Conservation (phyloP, 2,329 filamentous ascomycete species). For the Massarina eburnea region DNA sequence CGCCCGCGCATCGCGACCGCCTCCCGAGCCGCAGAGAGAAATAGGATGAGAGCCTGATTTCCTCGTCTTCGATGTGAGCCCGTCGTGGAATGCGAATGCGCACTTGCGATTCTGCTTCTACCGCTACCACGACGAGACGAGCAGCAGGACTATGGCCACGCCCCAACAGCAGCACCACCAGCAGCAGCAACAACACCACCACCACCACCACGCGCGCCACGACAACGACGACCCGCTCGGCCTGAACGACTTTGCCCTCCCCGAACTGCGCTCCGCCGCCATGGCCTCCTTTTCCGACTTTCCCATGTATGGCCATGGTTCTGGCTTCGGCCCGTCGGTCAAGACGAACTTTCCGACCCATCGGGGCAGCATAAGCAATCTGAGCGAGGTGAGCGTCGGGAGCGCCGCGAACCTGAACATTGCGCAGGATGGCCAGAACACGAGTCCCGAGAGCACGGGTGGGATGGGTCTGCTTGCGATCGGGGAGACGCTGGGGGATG, state of each 20-base stretch:
- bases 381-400: conserved; percentile 40
- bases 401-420: conserved; percentile 25
- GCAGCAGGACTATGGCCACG: no score
- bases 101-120: no score
- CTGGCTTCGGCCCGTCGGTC: conserved; percentile 23
- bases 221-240: conserved; percentile 38
- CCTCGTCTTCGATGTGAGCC: no score
- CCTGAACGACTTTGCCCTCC: conserved; percentile 39
- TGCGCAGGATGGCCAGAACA: conserved; percentile 32
- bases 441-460: conserved; percentile 39
- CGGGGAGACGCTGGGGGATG: conserved; percentile 28
- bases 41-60: no score
- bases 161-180: no score
- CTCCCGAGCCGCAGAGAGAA: no score
- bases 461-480: conserved; percentile 34
- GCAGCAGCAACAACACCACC: no score
- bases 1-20: no score
- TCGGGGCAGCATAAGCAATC: conserved; percentile 30
- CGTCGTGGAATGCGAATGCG: no score
- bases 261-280: conserved; percentile 27
- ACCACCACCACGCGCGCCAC: conserved; percentile 33
- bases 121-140: no score
- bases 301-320: conserved; percentile 29
- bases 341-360: conserved; percentile 20
- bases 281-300: conserved; percentile 37